A percentile compares a stretch with the other conserved stretches of the same genome.
phyloP scores from a whole-genome alignment of 495 filamentous ascomycete genomes.

The Trichocladium uniseriatum region DNA sequence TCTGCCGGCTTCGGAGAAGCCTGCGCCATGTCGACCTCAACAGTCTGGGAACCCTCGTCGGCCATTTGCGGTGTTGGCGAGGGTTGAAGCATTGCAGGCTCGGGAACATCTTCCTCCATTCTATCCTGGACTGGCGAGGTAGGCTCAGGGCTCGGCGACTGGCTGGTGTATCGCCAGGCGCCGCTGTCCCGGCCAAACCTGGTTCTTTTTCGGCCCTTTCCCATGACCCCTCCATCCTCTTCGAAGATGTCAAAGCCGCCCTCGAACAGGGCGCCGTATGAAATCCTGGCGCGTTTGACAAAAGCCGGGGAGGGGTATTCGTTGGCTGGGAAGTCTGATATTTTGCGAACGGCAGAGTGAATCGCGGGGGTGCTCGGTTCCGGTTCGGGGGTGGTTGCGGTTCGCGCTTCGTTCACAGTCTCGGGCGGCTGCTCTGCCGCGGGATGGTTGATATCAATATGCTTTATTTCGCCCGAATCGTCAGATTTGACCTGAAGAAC shows the following conservation, averaged over 20 bases:
- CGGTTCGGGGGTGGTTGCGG: slow-evolving; percentile 2
- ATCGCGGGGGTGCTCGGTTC: background rate
- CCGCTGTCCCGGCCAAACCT: slow-evolving; percentile 59
- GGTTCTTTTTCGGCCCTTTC: slow-evolving; percentile 59
- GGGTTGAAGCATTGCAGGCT: background rate
- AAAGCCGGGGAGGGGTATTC: slow-evolving; percentile 72
- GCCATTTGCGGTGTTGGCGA: slow-evolving; percentile 29
- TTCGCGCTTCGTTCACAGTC: background rate
- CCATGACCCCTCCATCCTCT: slow-evolving; percentile 57
- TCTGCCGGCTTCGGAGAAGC: background rate
- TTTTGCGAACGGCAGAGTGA: slow-evolving; percentile 13
- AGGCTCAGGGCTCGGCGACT: slow-evolving; percentile 56
- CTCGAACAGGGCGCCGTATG: slow-evolving; percentile 50
- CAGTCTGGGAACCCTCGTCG: slow-evolving; percentile 42
- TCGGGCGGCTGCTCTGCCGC: slow-evolving; percentile 6
- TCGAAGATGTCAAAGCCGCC: slow-evolving; percentile 57
- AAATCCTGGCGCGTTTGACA: slow-evolving; percentile 52
- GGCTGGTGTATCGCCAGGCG: slow-evolving; percentile 62
- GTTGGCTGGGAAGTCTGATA: slow-evolving; percentile 17
- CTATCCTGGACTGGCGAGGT: slow-evolving; percentile 15
- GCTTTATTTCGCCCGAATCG: slow-evolving; percentile 27
- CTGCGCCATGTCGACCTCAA: slow-evolving; percentile 28
- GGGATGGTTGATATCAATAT: slow-evolving; percentile 42
- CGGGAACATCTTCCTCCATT: slow-evolving; percentile 28
- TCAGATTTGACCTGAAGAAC: slow-evolving; percentile 47